Base-by-base conservation (phyloP, 2,329 filamentous ascomycete genomes). In the Cryphonectria naterciae region DNA sequence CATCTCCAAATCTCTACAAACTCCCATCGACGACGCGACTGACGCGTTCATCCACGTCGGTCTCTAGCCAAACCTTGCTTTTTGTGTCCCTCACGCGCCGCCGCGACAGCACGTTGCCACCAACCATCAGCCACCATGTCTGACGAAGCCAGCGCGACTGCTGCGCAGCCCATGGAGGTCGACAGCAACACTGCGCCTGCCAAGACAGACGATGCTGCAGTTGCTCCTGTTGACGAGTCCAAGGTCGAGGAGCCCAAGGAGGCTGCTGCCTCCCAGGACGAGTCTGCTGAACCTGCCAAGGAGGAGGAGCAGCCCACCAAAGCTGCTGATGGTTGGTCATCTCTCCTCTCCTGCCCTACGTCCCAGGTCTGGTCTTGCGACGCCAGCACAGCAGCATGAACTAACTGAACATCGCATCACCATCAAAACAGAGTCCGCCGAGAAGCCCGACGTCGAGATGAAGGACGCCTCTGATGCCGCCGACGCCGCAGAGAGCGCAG, bases 401-500 rank as follows among this genome's bases (percentile, higher is more conserved):
- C 79, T 60, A 10, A 58, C 79, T 81, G 74, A 81, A 75, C 65
- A 46, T 56, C 15, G 63, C 70, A 72, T 66, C 70, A 77, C 76
- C 70, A 77, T 32, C 32, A 32, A 78, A 62, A 67, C 76, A 72
- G 77, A 79, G 67, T 75, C 75, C 68, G 72, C 76, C 60, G 79
- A 79, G 65, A 79, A 78, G 65, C 64, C 78, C 22, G 84, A 85
- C 74, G 89, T 88, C 15, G 92, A 95, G 79, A 92, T 91, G 35
- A 90, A 90, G 85, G 91, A 93, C 68, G 90, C 91, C 74, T 88
- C 91, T 78, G 86, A 89, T 62, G 88, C 90, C 68, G 74, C 76
- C 25, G 72, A 76, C 56, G 75, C 75, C 39, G 74, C 77, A 73
- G 77, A 79, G 70, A 76, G 77, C 65, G 78, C 76, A 60, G 76